Conservation (phyloP, 306 rosid species). For the Pterocarpus macrocarpus region DNA sequence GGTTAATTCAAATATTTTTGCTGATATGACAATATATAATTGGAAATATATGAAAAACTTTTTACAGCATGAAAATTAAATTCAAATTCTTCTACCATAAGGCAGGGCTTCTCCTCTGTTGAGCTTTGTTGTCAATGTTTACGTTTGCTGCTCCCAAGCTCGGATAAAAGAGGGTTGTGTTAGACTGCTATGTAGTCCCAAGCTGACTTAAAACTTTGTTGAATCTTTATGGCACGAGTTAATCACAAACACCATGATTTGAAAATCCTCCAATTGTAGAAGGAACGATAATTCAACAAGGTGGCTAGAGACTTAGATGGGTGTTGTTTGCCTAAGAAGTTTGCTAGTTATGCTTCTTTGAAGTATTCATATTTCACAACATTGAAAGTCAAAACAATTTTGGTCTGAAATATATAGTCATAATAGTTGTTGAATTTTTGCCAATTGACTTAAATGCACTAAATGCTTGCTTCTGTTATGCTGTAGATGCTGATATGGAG, state of each 20-base stretch:
- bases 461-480: conserved; percentile 32
- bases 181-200: not conserved
- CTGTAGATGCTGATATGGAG: conserved; percentile 97
- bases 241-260: conserved; percentile 26
- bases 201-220: conserved; percentile 18
- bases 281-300: not conserved
- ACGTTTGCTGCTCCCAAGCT: no score
- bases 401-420: conserved; percentile 9
- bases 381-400: not conserved
- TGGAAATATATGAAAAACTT: no score
- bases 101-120: not conserved
- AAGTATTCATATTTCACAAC: not conserved
- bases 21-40: no score
- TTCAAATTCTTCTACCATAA: not conserved
- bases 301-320: not conserved
- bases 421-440: conserved; percentile 18
- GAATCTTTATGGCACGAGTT: conserved; percentile 5
- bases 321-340: conserved; percentile 18
- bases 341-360: conserved; percentile 33
- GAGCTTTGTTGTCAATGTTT: not conserved
- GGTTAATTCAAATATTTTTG: no score
- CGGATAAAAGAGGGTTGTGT: not conserved
- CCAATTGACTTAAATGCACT: not conserved
- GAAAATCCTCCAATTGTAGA: conserved; percentile 7
- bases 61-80: no score